A percentile compares a stretch with the other conserved stretches of the same genome.
phyloP scores from a whole-genome alignment of 441 rosid genomes.

The Monsonia emarginata region DNA sequence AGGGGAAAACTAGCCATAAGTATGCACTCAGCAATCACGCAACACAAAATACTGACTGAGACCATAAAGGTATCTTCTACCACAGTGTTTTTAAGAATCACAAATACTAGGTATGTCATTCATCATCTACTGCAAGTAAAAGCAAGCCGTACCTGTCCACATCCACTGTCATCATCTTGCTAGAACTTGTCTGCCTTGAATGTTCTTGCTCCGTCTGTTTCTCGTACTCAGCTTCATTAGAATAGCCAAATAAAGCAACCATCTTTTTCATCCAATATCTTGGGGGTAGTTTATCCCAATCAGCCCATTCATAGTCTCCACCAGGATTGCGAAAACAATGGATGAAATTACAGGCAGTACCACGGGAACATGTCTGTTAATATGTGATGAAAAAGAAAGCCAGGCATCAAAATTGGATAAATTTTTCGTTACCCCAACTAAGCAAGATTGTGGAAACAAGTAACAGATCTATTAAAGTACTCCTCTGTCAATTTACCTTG shows the following conservation, averaged over 20 bases:
- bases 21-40: background rate
- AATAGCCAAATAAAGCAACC: slow-evolving; percentile 69
- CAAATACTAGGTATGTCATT: background rate
- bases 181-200: slow-evolving; percentile 23
- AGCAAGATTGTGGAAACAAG: background rate
- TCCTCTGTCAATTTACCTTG: slow-evolving; percentile 31
- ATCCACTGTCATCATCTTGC: slow-evolving; percentile 25
- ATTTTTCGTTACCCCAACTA: background rate
- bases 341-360: slow-evolving; percentile 82
- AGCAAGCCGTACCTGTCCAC: slow-evolving; percentile 31
- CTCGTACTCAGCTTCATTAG: slow-evolving; percentile 32
- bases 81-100: background rate
- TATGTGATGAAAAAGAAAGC: slow-evolving; percentile 9
- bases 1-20: background rate
- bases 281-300: slow-evolving; percentile 84
- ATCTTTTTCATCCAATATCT: slow-evolving; percentile 75
- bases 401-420: slow-evolving; percentile 1
- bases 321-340: slow-evolving; percentile 96
- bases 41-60: background rate
- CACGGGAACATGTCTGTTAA: slow-evolving; percentile 78
- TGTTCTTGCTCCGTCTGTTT: slow-evolving; percentile 31
- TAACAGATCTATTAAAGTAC: background rate
- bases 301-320: slow-evolving; percentile 97
- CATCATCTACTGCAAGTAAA: background rate
- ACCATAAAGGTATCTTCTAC: background rate